Base-by-base conservation (phyloP, 441 rosid genomes). In the Populus tomentosa region DNA sequence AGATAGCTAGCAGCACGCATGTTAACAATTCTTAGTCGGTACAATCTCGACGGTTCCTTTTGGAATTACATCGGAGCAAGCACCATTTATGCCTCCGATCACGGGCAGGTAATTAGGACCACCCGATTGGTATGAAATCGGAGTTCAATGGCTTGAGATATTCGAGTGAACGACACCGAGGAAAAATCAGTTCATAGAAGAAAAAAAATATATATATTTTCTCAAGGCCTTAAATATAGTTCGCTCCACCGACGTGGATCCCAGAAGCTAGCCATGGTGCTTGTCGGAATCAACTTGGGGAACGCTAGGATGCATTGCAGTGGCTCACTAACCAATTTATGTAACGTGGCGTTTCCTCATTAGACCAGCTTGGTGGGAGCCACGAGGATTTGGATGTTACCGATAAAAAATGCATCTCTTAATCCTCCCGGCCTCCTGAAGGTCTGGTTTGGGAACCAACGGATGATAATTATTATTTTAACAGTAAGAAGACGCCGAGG, bases 311-410 rank as follows among this genome's bases (percentile, higher is more conserved):
- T 46, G 18, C 18, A 50, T 14, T n/a, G 62, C 30, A 24, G 73
- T 62, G 71, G 82, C 56, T 72, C 61, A 35, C 80, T 24, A 40
- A 32, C 65, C 74, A 23, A 74, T 78, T 67, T 56, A 75, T 32
- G 36, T 7, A 74, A 68, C 21, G 83, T 83, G 87, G 82, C 76
- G 32, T 67, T 76, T 80, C 64, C 75, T 83, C 42, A 78, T 82
- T 81, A 56, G 82, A 35, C 66, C 75, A 75, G 6, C 40, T 46
- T 1, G 18, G 80, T 75, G 85, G 87, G 83, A 79, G 67, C 82
- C 78, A 77, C 69, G 68, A 70, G 75, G 80, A 69, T 77, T 83
- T 83, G 77, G 82, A 78, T 69, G 4, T 36, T 69, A 46, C 67
- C 72, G 40, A 30, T 73, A 24, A 72, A 72, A 63, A 65, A 33